Evolutionary conservation across 208 protist species (phyloP).

Genomic region (Acanthamoeba lenticulata): DNA sequence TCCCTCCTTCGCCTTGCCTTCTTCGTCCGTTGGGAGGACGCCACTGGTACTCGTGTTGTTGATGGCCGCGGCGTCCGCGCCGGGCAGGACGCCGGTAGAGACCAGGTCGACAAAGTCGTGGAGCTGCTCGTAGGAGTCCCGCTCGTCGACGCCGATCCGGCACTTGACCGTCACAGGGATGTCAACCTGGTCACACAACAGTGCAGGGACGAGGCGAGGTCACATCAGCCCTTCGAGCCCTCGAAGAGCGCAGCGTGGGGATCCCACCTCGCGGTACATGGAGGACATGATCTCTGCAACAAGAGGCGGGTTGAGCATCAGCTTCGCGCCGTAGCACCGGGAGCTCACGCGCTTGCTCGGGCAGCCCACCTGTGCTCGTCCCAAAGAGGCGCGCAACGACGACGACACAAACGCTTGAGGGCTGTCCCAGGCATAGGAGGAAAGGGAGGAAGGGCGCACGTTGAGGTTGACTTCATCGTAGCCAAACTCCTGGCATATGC

Average conservation of each 20-base stretch:
- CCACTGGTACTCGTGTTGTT: too few species aligned
- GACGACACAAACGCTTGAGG: background rate
- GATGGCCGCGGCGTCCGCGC: too few species aligned
- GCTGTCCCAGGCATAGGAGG: background rate
- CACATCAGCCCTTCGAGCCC: background rate
- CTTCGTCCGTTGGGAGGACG: background rate
- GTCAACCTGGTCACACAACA: background rate
- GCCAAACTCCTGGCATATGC: background rate
- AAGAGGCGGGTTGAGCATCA: constrained; percentile 18
- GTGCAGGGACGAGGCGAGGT: background rate
- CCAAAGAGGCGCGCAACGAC: background rate
- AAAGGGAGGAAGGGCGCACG: background rate
- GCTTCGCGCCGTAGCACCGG: background rate
- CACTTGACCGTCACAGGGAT: constrained; percentile 2
- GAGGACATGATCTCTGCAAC: background rate
- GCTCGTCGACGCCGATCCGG: constrained; percentile 36
- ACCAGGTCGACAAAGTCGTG: background rate
- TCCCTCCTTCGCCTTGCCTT: background rate
- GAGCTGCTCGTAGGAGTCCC: background rate
- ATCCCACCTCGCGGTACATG: background rate
- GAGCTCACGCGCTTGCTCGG: background rate
- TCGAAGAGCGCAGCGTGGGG: background rate
- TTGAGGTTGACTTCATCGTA: constrained; percentile 55
- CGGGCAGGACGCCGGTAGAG: background rate
- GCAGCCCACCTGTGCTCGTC: background rate